A percentile compares a stretch with the other conserved stretches of the same genome.
phyloP scores from a whole-genome alignment of 176 grass and related monocot species.

The Bonia amplexicaulis region DNA sequence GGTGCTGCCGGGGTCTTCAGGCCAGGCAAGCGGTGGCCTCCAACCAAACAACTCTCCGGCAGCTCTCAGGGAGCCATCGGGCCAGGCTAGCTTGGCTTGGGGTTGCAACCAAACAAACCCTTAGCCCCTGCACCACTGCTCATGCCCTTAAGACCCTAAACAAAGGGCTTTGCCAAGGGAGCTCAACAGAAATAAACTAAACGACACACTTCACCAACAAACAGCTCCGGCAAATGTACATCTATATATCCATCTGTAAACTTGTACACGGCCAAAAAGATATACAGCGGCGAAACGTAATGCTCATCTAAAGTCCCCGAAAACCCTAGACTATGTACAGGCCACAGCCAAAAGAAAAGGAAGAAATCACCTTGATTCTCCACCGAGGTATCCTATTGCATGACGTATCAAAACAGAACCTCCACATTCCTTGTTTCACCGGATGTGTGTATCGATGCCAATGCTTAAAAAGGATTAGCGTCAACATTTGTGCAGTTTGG shows the following conservation, averaged over 20 bases:
- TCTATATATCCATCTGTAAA: conserved; percentile 35
- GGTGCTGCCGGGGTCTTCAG: no score
- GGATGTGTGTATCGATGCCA: neutral
- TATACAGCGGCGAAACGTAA: conserved; percentile 43
- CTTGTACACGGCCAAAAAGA: conserved; percentile 42
- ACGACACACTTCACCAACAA: neutral
- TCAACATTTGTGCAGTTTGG: conserved; percentile 19
- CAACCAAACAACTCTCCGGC: no score
- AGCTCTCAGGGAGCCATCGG: no score
- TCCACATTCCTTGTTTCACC: neutral
- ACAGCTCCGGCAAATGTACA: conserved; percentile 39
- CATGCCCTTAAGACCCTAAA: neutral
- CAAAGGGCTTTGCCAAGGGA: no score
- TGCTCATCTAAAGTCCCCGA: neutral
- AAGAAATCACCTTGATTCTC: conserved; percentile 9
- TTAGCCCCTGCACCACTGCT: no score
- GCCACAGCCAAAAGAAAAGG: neutral
- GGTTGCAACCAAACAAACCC: no score
- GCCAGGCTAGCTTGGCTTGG: no score
- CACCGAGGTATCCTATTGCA: neutral
- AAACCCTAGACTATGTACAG: conserved; percentile 31
- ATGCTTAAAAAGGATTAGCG: conserved; percentile 16
- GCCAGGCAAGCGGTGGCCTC: no score
- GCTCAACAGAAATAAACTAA: neutral
- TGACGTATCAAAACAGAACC: conserved; percentile 2